phyloP scores from a whole-genome alignment of 1,284 basidiomycete species.

The Dichomitus squalens region DNA sequence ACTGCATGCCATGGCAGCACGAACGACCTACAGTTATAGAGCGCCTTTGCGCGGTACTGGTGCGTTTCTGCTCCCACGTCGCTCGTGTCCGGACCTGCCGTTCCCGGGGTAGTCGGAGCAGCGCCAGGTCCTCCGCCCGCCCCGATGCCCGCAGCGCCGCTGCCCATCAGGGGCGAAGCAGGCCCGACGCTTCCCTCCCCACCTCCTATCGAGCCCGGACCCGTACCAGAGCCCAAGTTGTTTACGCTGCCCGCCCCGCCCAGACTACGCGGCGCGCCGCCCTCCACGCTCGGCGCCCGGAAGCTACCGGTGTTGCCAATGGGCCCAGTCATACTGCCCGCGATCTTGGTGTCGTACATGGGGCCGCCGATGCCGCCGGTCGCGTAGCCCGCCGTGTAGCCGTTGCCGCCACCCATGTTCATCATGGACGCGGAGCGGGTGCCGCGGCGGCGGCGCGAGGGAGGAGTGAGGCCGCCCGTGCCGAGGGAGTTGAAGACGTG shows the following conservation, averaged over 20 bases:
- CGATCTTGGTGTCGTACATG: conserved; percentile 60
- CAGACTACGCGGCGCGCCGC: conserved; percentile 41
- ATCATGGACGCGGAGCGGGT: conserved; percentile 60
- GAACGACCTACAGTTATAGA: conserved; percentile 77
- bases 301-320: conserved; percentile 70
- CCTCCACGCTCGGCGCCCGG: conserved; percentile 42
- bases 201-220: conserved; percentile 47
- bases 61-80: conserved; percentile 42
- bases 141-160: conserved; percentile 55
- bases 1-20: background rate
- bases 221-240: conserved; percentile 40
- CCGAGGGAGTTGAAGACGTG: conserved; percentile 86
- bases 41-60: conserved; percentile 79
- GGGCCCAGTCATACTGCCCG: conserved; percentile 45
- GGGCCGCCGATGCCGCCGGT: conserved; percentile 56
- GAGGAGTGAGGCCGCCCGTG: conserved; percentile 83
- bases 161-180: conserved; percentile 64
- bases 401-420: conserved; percentile 61
- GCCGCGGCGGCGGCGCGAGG: conserved; percentile 65
- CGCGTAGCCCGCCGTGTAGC: conserved; percentile 58
- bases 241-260: conserved; percentile 43
- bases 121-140: conserved; percentile 41
- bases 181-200: conserved; percentile 49
- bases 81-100: conserved; percentile 21
- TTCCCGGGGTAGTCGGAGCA: conserved; percentile 22